Conservation (phyloP, 2,329 filamentous ascomycete genomes). For the Gremmenia infestans region DNA sequence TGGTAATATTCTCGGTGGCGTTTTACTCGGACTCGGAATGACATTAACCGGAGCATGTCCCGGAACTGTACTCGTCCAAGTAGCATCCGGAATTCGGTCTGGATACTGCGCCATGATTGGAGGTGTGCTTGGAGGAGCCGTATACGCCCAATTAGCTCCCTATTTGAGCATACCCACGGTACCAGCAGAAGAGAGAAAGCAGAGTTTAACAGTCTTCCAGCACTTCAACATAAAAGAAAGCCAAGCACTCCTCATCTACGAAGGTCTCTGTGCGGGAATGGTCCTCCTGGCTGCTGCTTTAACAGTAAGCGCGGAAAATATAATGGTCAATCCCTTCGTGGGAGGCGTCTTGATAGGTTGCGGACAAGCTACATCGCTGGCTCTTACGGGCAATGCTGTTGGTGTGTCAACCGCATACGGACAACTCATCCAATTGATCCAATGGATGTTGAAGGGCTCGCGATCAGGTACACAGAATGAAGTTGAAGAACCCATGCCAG, state of each 20-base stretch:
- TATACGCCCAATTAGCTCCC: constrained; percentile 32
- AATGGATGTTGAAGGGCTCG: constrained; percentile 24
- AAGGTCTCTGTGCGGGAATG: constrained; percentile 14
- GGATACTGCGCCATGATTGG: constrained; percentile 51
- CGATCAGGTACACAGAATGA: background rate
- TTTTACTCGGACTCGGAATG: constrained; percentile 59
- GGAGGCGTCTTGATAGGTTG: constrained; percentile 56
- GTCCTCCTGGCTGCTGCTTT: constrained; percentile 5
- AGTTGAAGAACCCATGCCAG: background rate
- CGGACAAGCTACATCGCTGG: constrained; percentile 52
- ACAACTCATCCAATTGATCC: constrained; percentile 52
- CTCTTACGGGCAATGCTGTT: constrained; percentile 48
- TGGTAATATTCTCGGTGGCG: constrained; percentile 59
- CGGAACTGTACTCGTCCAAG: constrained; percentile 58
- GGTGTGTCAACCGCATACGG: constrained; percentile 60
- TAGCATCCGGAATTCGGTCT: constrained; percentile 47
- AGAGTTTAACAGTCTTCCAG: constrained; percentile 18
- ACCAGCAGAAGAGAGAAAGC: background rate
- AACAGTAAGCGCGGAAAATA: constrained; percentile 1
- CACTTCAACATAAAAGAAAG: constrained; percentile 6
- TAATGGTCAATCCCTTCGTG: constrained; percentile 26
- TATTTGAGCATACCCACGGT: background rate
- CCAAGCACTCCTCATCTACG: constrained; percentile 13
- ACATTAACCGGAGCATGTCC: constrained; percentile 59
- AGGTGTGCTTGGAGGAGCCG: constrained; percentile 49